Percentiles rank a stretch among this genome's conserved stretches.
Evolutionary conservation across 306 rosid genomes (phyloP).

Genomic region (Purshia tridentata): DNA sequence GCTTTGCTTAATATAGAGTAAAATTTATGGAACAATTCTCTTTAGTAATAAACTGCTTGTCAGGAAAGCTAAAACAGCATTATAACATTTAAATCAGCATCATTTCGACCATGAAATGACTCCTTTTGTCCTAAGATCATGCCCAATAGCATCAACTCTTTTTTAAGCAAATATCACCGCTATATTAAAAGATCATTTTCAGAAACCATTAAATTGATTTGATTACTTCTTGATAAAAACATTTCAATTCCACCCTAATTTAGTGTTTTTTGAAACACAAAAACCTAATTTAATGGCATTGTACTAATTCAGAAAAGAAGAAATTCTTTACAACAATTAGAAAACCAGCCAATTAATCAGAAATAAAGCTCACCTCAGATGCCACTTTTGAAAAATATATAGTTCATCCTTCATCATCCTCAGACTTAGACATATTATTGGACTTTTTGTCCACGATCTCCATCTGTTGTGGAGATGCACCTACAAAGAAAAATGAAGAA

Average conservation of each 20-base stretch:
- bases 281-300: not conserved
- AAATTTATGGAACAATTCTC: not conserved
- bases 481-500: conserved; percentile 22
- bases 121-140: not conserved
- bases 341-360: not conserved
- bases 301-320: not conserved
- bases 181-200: not conserved
- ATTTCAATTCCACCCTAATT: not conserved
- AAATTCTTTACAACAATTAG: not conserved
- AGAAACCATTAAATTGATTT: not conserved
- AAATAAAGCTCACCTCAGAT: conserved; percentile 31
- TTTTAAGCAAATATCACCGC: not conserved
- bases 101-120: not conserved
- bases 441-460: conserved; percentile 27
- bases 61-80: not conserved
- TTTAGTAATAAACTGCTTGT: not conserved
- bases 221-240: not conserved
- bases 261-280: too few species aligned
- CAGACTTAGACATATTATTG: conserved; percentile 25
- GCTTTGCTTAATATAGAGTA: not conserved
- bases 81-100: not conserved
- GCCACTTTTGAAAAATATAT: conserved; percentile 18
- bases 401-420: conserved; percentile 48
- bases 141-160: not conserved
- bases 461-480: conserved; percentile 33